phyloP scores from a whole-genome alignment of 1,284 basidiomycete genomes.

The Ustilago hordei region DNA sequence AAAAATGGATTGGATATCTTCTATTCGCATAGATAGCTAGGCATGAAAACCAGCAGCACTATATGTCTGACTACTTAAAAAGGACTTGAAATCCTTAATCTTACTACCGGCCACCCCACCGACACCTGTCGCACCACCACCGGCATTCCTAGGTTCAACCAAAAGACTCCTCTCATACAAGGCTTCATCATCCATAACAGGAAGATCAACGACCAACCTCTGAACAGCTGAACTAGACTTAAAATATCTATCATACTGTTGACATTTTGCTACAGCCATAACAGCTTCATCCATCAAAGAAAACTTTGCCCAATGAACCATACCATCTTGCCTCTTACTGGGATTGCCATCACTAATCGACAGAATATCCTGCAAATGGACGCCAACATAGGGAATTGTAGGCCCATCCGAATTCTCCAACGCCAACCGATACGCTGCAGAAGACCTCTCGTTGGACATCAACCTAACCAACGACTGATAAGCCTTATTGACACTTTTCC shows the following conservation, averaged over 20 bases:
- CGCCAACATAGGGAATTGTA: slow-evolving; percentile 64
- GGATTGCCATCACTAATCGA: slow-evolving; percentile 64
- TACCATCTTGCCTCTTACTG: slow-evolving; percentile 51
- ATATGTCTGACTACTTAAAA: slow-evolving; percentile 23
- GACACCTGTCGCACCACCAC: not conserved
- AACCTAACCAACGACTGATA: slow-evolving; percentile 56
- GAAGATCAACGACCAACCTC: slow-evolving; percentile 54
- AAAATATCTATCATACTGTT: slow-evolving; percentile 50
- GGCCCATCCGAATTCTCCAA: slow-evolving; percentile 60
- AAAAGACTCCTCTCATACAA: slow-evolving; percentile 52
- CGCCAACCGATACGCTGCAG: slow-evolving; percentile 60
- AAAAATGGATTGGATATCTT: too few relatives aligned
- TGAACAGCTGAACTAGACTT: slow-evolving; percentile 37
- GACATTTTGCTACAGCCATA: slow-evolving; percentile 58
- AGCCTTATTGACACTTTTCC: slow-evolving; percentile 57
- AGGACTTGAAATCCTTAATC: slow-evolving; percentile 53
- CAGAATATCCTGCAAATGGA: slow-evolving; percentile 64
- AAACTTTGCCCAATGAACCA: slow-evolving; percentile 65
- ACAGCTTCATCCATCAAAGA: slow-evolving; percentile 64
- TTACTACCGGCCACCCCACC: slow-evolving; percentile 25
- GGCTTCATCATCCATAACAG: slow-evolving; percentile 61
- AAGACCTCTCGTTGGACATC: slow-evolving; percentile 60
- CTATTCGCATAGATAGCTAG: not conserved
- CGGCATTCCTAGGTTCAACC: slow-evolving; percentile 46
- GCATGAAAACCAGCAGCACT: not conserved